Evolutionary conservation across 352 stramenopile species (phyloP), one percentile per base, ranked within the genome.

Genomic region (Pythium insidiosum): DNA sequence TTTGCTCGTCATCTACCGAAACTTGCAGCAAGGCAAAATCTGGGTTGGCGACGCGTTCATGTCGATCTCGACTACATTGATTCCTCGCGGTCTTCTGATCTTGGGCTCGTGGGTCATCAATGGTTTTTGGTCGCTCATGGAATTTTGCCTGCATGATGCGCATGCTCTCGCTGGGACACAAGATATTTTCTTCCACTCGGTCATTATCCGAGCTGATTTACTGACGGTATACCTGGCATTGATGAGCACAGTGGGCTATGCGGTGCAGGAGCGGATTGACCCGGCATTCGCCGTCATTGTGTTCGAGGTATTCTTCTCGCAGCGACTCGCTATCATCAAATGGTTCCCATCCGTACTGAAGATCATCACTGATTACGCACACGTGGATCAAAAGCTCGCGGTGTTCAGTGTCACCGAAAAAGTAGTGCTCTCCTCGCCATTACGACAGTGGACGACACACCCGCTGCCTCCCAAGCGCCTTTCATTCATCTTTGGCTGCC

Each of bases 1-100:
- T 1, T 33, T 68, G 3, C 47, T 82, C 4, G 43, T 68, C 3
- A 63, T 68, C 25, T 61, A 50, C 3, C 50, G 53, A 10, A 65
- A 61, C 15, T 43, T 72, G 10, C 15, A 44, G 3, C 37, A 48
- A 5, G 53, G 51, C 4, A 56, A 54, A 38, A 40, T 74, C 22
- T 78, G 63, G 67, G 48, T 78, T 22, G 67, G 67, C 19, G 63
- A 75, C 16, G 63, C 67, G 1, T 78, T 78, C 34, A 50, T 60
- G 12, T 66, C 67, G 7, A 61, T 78, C 9, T 79, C 64, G 6
- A 65, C 29, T 7, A 55, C 54, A 1, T 49, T 78, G 21, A 30
- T 62, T 0, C 57, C 66, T 36, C 62, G 65, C 13, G 62, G 58
- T 1, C 36, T 56, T 4, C 39, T 66, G 11, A 56, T 83, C 1